These are phyloP conservation scores for Plasmodium gonderi DNA, from an alignment of 169 alveolate genomes.

Conservation along the genomic window DNA sequence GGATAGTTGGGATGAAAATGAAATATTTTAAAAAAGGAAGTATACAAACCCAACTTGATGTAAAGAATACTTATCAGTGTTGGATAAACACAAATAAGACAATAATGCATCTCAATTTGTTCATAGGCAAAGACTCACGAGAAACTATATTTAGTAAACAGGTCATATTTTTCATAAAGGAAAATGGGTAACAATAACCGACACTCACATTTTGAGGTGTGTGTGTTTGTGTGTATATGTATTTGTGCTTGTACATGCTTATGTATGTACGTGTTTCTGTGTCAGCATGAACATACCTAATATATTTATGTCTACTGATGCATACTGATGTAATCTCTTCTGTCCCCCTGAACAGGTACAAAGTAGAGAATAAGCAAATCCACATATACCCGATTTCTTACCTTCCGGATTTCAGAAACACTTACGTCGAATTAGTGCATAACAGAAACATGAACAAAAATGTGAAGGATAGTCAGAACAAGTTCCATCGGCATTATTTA, in stretches of 20 bases:
- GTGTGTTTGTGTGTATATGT: background rate
- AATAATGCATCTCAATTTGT: background rate
- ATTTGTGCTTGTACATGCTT: too few species aligned
- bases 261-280: background rate
- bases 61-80: too few species aligned
- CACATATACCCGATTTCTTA: slow-evolving; percentile 24
- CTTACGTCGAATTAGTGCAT: slow-evolving; percentile 52
- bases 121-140: slow-evolving; percentile 2
- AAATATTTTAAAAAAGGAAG: too few species aligned
- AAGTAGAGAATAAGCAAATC: background rate
- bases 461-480: slow-evolving; percentile 47
- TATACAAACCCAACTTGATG: too few species aligned
- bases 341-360: background rate
- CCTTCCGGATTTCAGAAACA: slow-evolving; percentile 9
- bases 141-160: slow-evolving; percentile 64
- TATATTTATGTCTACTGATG: background rate
- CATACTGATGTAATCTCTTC: too few species aligned
- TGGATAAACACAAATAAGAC: too few species aligned
- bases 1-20: too few species aligned
- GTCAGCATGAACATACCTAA: background rate
- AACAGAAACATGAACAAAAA: slow-evolving; percentile 17
- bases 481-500: slow-evolving; percentile 26
- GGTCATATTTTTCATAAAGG: slow-evolving; percentile 39
- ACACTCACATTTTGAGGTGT: background rate
- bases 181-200: slow-evolving; percentile 41